Evolutionary conservation across 768 basidiomycete species (phyloP), one percentile per base, ranked within the genome.

Genomic region (Phanerodontia chrysosporium): DNA sequence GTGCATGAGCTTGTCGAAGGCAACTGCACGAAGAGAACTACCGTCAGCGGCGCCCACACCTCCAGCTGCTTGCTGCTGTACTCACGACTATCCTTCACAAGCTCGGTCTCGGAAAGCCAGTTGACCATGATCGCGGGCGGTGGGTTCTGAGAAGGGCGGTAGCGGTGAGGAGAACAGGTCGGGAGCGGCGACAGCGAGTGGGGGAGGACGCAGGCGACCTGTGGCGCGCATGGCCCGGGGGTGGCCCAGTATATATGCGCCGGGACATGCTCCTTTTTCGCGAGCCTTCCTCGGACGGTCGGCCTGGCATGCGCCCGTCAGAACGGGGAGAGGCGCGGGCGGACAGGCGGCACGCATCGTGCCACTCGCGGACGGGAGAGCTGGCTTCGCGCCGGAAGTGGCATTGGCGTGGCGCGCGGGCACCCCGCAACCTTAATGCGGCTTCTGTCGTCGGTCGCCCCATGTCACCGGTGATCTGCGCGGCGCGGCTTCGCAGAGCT

Each of bases 1-100:
- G 58, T 80, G 79, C 64, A 79, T 74, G 60, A 78, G 61, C 57
- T 71, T 74, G 49, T 67, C 62, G 59, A 80, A 80, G 29, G 72
- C 67, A 49, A 62, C 78, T 79, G 62, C 13, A 18, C n/a, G n/a
- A n/a, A n/a, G 22, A n/a, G 10, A 46, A 21, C 18, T 16, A 22
- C 30, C 49, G 2, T 49, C 48, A 49, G 59, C 49, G 30, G 22
- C 30, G 14, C 32, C 9, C 59, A 25, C 57, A 25, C 28, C 51
- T 36, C 18, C 32, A 22, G n/a, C 76, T 46, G 71, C 70, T 32
- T 25, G 70, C 71, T 46, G 16, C 2, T 57, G 49, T 9, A 62
- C 76, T 45, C 51, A 78, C 78, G 62, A 7, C 68, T 61, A 59
- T 79, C 78, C 21, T 61, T 69, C 21, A 67, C 72, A 49, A 79